Evolutionary conservation across 805 yeast genomes (phyloP).

Genomic region (Metschnikowia colocasiae): DNA sequence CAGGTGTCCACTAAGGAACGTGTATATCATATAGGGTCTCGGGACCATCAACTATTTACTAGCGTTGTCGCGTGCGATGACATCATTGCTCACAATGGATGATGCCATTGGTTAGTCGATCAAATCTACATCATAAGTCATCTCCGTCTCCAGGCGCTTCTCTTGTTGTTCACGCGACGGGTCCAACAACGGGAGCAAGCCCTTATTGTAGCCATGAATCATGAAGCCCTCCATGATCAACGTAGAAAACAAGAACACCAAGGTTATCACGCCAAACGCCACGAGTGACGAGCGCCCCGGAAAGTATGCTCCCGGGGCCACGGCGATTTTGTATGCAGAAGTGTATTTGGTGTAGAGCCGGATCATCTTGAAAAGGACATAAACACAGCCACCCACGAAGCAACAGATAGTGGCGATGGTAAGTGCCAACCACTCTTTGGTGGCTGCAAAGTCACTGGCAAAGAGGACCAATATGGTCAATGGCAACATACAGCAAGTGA

Average conservation of each 20-base stretch:
- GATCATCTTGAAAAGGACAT: constrained; percentile 45
- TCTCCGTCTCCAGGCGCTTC: not conserved
- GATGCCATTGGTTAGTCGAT: not conserved
- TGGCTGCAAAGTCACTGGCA: constrained; percentile 35
- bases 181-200: constrained; percentile 21
- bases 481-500: constrained; percentile 46
- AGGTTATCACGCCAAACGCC: constrained; percentile 42
- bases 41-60: not conserved
- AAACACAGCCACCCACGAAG: constrained; percentile 41
- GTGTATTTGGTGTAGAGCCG: constrained; percentile 42
- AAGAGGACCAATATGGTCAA: constrained; percentile 36
- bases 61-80: not conserved
- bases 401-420: constrained; percentile 25
- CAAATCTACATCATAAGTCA: not conserved
- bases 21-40: not conserved
- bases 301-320: constrained; percentile 35
- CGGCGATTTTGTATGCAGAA: constrained; percentile 28
- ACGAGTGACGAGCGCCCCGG: constrained; percentile 45
- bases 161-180: not conserved
- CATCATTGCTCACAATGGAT: not conserved
- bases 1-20: not conserved
- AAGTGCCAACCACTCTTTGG: constrained; percentile 30
- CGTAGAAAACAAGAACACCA: constrained; percentile 35
- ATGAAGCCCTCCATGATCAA: constrained; percentile 21
- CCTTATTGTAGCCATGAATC: constrained; percentile 14